Conservation (phyloP, 2,329 filamentous ascomycete species). For the Fusarium guadeloupense region DNA sequence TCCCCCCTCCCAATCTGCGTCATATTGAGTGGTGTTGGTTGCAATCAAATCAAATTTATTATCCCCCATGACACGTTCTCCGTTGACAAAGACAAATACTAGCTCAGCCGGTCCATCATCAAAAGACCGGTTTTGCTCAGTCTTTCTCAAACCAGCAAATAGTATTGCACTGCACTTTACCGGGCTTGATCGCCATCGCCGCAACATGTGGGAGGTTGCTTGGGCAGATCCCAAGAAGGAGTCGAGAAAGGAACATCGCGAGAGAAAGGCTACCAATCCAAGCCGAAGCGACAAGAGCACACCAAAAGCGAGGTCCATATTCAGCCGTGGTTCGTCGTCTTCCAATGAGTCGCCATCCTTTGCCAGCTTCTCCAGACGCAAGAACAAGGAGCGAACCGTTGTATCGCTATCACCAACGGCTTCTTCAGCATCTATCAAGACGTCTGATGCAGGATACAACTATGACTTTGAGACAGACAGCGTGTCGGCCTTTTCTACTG, state of each 20-base stretch:
- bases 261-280: slow-evolving; percentile 13
- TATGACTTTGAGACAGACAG: slow-evolving; percentile 21
- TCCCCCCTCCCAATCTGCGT: background rate
- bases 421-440: slow-evolving; percentile 9
- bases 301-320: slow-evolving; percentile 11
- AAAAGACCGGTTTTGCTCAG: slow-evolving; percentile 5
- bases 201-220: slow-evolving; percentile 36
- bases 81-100: slow-evolving; percentile 1
- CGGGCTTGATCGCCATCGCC: slow-evolving; percentile 10
- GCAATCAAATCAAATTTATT: background rate
- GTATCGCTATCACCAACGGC: slow-evolving; percentile 1
- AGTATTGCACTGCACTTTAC: slow-evolving; percentile 6
- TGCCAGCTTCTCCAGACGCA: background rate
- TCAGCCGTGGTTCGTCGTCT: slow-evolving; percentile 16
- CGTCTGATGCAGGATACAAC: background rate
- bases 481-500: slow-evolving; percentile 2
- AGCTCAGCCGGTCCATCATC: background rate
- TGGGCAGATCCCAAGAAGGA: slow-evolving; percentile 29
- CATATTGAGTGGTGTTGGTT: background rate
- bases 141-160: slow-evolving; percentile 20
- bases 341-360: slow-evolving; percentile 7
- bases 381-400: background rate
- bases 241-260: slow-evolving; percentile 30
- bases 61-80: slow-evolving; percentile 7
- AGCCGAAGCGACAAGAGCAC: background rate